A percentile compares a stretch with the other conserved stretches of the same genome.
phyloP scores from a whole-genome alignment of 108 stramenopile genomes.

The Stephanodiscus minutulus region DNA sequence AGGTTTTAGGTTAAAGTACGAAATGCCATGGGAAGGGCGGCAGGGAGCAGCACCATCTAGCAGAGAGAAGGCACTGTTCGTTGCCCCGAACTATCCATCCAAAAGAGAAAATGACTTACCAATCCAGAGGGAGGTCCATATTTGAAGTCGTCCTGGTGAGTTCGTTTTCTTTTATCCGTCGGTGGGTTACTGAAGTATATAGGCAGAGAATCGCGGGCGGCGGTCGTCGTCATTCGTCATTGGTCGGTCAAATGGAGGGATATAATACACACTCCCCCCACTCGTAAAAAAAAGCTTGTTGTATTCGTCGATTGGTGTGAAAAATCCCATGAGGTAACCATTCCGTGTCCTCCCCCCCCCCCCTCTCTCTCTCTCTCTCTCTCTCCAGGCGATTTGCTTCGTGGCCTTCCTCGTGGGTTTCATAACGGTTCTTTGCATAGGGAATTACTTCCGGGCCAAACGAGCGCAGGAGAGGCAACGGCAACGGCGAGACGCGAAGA shows the following conservation, averaged over 20 bases:
- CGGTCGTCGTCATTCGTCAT: too few species aligned
- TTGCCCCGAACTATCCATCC: not conserved
- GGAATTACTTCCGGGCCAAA: slow-evolving; percentile 89
- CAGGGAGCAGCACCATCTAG: too few species aligned
- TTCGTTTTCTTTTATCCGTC: not conserved
- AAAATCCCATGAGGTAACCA: too few species aligned
- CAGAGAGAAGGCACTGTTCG: not conserved
- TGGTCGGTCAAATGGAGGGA: too few species aligned
- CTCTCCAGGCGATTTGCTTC: too few species aligned
- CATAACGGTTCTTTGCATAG: slow-evolving; percentile 87
- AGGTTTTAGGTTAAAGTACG: too few species aligned
- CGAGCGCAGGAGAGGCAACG: slow-evolving; percentile 88
- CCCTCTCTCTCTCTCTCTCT: too few species aligned
- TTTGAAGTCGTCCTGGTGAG: slow-evolving; percentile 83
- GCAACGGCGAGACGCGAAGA: slow-evolving; percentile 78
- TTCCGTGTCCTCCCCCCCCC: too few species aligned
- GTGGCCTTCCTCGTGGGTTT: slow-evolving; percentile 86
- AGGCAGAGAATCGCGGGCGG: too few species aligned
- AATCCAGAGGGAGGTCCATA: slow-evolving; percentile 74
- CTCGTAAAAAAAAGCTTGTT: too few species aligned
- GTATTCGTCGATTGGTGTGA: too few species aligned
- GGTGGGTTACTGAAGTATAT: not conserved
- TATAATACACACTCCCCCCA: too few species aligned
- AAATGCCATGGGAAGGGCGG: not conserved
- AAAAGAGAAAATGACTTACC: slow-evolving; percentile 60